Conservation (phyloP, 2,329 filamentous ascomycete genomes). For the Clonostachys sp. region DNA sequence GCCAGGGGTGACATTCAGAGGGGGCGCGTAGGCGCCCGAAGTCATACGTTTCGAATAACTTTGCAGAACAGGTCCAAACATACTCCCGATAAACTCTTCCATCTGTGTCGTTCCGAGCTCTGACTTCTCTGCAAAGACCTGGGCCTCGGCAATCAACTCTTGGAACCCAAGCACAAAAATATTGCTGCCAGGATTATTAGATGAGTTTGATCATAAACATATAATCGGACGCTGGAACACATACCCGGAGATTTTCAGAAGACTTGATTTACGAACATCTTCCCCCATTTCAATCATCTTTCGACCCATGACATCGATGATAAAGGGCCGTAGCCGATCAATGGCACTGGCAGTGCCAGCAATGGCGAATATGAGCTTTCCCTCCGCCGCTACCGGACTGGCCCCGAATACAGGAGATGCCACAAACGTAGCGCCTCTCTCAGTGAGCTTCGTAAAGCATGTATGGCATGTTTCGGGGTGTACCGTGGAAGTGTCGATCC, state of each 20-base stretch:
- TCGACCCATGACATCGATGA: constrained; percentile 34
- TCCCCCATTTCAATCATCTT: constrained; percentile 34
- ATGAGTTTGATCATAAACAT: neutral
- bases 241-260: constrained; percentile 42
- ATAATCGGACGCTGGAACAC: neutral
- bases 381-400: constrained; percentile 38
- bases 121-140: constrained; percentile 41
- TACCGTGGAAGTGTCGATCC: constrained; percentile 47
- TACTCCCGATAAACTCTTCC: constrained; percentile 34
- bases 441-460: constrained; percentile 17
- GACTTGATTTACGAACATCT: constrained; percentile 33
- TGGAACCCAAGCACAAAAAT: constrained; percentile 42
- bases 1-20: neutral
- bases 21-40: constrained; percentile 28
- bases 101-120: constrained; percentile 30
- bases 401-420: constrained; percentile 45
- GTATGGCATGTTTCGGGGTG: constrained; percentile 33
- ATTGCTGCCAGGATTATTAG: constrained; percentile 22
- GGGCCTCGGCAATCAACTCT: constrained; percentile 42
- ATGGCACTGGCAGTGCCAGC: constrained; percentile 32
- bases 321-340: constrained; percentile 24
- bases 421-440: constrained; percentile 27
- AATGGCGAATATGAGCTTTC: constrained; percentile 38
- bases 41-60: constrained; percentile 30
- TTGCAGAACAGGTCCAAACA: constrained; percentile 28